Evolutionary conservation across 2,329 filamentous ascomycete species (phyloP), one percentile per base, ranked within the genome.

Genomic region (Fusarium sacchari): DNA sequence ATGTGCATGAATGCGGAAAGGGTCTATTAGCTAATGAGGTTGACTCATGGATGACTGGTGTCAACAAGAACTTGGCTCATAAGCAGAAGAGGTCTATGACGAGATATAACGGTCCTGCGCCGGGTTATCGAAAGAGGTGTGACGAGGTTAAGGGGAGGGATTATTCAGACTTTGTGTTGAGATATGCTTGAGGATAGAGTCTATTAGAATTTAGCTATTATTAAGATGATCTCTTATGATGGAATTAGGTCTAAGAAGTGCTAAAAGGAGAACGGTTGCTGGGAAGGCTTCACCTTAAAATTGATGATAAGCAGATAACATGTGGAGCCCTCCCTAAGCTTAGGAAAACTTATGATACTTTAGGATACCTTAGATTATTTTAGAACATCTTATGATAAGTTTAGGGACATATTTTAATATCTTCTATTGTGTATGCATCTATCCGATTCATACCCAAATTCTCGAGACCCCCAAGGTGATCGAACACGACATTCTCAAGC

Each of bases 31-130:
- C 82, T 0, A 76, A 76, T 28, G 74, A 76, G 14, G 74, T 76
- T 1, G 86, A 88, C 67, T 84, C 82, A 4, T 89, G 87, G 87
- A 88, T 88, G 86, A 88, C 86, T 5, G 87, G 87, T 1, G 84
- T 88, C 4, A 88, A 88, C 70, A 86, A 81, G 70, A 88, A 88
- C 64, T 74, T 88, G 43, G 78, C 80, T 22, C 79, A 82, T 42
- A 87, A 87, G 79, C 81, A 84, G 72, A 83, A 82, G 67, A 80
- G 86, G 50, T 84, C 80, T 14, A 81, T 88, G 71, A 83, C 83
- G 7, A 78, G 86, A 50, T 88, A 88, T 64, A 82, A 81, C 36
- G 86, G 86, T 0, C 80, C 82, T 9, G 85, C 83, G 0, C 80
- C 82, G 0, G 85, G 82, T 5, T 88, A 84, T 71, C 77, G 85